A percentile compares a stretch with the other conserved stretches of the same genome.
These are phyloP conservation scores for Cucumis melo DNA, from an alignment of 306 rosid genomes.

Conservation along the genomic window DNA sequence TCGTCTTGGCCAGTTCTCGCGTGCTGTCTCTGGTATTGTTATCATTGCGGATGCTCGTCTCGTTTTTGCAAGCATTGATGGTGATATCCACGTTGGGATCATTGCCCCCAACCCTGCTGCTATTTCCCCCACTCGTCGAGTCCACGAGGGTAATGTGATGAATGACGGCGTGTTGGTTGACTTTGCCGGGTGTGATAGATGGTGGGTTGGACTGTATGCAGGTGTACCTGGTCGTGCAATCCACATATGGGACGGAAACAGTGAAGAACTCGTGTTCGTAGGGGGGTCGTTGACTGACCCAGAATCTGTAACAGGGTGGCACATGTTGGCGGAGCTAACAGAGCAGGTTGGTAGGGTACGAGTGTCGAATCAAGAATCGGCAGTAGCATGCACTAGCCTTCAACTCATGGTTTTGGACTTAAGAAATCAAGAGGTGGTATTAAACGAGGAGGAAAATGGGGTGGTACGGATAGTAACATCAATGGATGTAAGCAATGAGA, in stretches of 20 bases:
- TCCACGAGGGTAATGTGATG: slow-evolving; percentile 26
- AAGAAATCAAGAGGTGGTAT: slow-evolving; percentile 20
- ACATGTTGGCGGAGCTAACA: slow-evolving; percentile 41
- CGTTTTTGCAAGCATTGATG: slow-evolving; percentile 43
- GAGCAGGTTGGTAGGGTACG: slow-evolving; percentile 56
- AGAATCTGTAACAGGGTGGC: slow-evolving; percentile 66
- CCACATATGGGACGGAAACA: slow-evolving; percentile 50
- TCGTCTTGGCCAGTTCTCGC: slow-evolving; percentile 43
- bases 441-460: slow-evolving; percentile 20
- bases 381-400: slow-evolving; percentile 58
- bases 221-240: slow-evolving; percentile 52
- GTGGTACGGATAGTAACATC: slow-evolving; percentile 35
- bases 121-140: slow-evolving; percentile 3
- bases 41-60: slow-evolving; percentile 3
- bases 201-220: slow-evolving; percentile 86
- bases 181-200: slow-evolving; percentile 33
- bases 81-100: slow-evolving; percentile 45
- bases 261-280: slow-evolving; percentile 21
- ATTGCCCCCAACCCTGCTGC: not conserved
- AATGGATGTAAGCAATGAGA: slow-evolving; percentile 32
- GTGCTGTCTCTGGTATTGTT: slow-evolving; percentile 54
- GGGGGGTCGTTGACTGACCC: slow-evolving; percentile 65
- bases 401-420: slow-evolving; percentile 34
- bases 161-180: slow-evolving; percentile 57
- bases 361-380: slow-evolving; percentile 26